phyloP scores from a whole-genome alignment of 2,329 filamentous ascomycete species.

The Pestalotiopsis sp. region DNA sequence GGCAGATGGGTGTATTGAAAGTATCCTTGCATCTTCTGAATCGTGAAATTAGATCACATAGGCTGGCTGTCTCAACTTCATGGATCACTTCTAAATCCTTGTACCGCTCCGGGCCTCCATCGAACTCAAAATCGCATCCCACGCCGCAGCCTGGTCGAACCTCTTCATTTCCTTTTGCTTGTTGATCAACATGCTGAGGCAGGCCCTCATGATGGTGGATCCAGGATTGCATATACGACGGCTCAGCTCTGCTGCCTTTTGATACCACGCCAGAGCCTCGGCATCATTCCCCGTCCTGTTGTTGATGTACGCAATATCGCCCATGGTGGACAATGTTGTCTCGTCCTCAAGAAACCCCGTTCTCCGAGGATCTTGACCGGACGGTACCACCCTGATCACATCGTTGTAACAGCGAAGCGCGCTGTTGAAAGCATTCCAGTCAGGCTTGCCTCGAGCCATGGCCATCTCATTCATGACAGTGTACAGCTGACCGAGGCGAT shows the following conservation, averaged over 20 bases:
- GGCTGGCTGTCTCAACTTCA: not conserved
- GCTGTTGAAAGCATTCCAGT: not conserved
- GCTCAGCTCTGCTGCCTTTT: not conserved
- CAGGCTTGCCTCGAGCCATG: not conserved
- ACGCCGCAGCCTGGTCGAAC: not conserved
- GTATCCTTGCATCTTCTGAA: no score
- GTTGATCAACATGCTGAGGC: not conserved
- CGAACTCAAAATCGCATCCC: not conserved
- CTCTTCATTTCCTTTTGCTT: slow-evolving; percentile 4
- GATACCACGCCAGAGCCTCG: not conserved
- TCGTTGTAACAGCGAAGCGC: not conserved
- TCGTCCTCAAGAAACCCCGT: slow-evolving; percentile 1
- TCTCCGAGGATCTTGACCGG: not conserved
- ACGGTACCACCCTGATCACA: not conserved
- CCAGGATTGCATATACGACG: slow-evolving; percentile 1
- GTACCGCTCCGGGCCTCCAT: not conserved
- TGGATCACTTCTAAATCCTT: not conserved
- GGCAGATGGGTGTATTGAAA: no score
- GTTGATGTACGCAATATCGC: slow-evolving; percentile 1
- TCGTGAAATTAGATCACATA: not conserved
- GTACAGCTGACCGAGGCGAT: not conserved
- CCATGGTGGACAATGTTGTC: slow-evolving; percentile 5
- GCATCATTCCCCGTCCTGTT: not conserved
- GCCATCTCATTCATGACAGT: not conserved
- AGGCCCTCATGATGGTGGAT: not conserved